Evolutionary conservation across 2,329 filamentous ascomycete species (phyloP), one percentile per base, ranked within the genome.

Genomic region (Coniosporium tulheliwenetii): DNA sequence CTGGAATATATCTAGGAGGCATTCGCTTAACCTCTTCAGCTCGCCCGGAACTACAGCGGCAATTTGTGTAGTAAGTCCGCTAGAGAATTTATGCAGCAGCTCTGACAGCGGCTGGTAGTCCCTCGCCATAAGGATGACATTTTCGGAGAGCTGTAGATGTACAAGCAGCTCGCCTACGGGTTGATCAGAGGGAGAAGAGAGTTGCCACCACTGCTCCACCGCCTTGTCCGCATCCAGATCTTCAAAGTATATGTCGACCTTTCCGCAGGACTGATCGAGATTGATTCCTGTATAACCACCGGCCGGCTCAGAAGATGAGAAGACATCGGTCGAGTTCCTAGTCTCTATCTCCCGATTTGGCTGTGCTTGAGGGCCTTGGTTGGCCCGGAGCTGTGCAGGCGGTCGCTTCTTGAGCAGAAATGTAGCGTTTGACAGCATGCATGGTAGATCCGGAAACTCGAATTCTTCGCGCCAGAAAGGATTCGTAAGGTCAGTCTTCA

Each of bases 1-100:
- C 55, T 98, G 91, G 52, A 89, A 98, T 40, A 98, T 93, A 56
- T 96, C 93, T 47, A 96, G 65, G 32, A 96, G 75, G 26, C 82
- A 78, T 54, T 95, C 87, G 2, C 86, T 83, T 8, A 96, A 60
- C n/a, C 76, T 72, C 40, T 81, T 81, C 30, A 95, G 67, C 52
- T 85, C 82, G 2, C 77, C 75, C 0, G 85, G 81, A 41, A 95
- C 69, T 42, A 82, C 75, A 36, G 83, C 75, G 2, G 85, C 79
- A 48, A 98, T 83, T 55, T 93, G 82, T 32, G 84, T 70, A 0
- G 89, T 95, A 42, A 98, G 66, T 0, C 84, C 83, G 30, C 82
- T 81, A 33, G 77, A 77, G 56, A 96, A 95, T 5, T 79, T 77
- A 52, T 95, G 86, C 26, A 98, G 66, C 26, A 95, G 66, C 47